Base-by-base conservation (phyloP, 2,329 filamentous ascomycete species). In the Colletotrichum ledebouriae region DNA sequence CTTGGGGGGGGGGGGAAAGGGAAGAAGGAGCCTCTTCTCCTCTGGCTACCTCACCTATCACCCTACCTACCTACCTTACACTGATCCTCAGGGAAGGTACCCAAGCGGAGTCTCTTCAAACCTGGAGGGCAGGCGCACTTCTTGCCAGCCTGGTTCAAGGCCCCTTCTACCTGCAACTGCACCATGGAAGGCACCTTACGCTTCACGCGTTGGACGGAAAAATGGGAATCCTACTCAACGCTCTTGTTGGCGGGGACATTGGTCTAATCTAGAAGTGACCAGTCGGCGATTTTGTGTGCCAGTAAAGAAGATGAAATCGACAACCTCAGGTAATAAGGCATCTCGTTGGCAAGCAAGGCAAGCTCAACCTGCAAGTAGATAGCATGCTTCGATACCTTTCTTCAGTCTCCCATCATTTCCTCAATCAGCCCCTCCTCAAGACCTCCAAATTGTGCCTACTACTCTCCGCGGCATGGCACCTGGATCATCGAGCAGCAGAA, bases 261-360 rank as follows among this genome's bases (percentile, higher is more conserved):
- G 11, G 7, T 29, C 15, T 17, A 29, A 9, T 7, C 29, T 29
- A 39, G 59, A 15, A 37, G n/a, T 42, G 37, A 15, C 55, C 62
- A 53, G 55, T 65, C 62, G 55, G 62, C 41, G 37, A 13, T 53
- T 60, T 65, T 55, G 47, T 55, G 33, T 37, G 47, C 60, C 60
- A 29, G 56, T 47, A 60, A 60, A 65, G 29, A 41, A 39, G 37
- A 39, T 4, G 37, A 6, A 11, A 53, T 29, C 62, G 41, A 61
- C 46, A 17, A 50, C 53, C 50, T 10, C 29, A 29, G 29, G 25
- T 29, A 29, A 29, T 29, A 29, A 29, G 29, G 29, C 1, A 29
- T 6, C 25, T 29, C 25, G n/a, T n/a, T n/a, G n/a, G n/a, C n/a
- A 29, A 29, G 29, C 6, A 29, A 29, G 7, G 29, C 29, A 29